These are phyloP conservation scores for Rubroboletus satanas DNA, from an alignment of 768 basidiomycete species.

Conservation along the genomic window DNA sequence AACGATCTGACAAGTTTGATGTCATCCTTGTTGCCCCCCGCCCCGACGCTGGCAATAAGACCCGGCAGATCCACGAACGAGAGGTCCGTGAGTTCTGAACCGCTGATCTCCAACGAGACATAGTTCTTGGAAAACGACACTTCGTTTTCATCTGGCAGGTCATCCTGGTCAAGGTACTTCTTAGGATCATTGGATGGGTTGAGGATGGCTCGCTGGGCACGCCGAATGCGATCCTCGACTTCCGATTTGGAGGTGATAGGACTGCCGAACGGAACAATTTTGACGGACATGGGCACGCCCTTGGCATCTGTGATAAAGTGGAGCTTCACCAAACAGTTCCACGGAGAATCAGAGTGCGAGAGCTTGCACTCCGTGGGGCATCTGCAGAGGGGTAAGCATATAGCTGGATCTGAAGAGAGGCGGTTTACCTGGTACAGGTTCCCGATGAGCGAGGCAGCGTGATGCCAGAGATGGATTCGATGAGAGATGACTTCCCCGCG, in stretches of 20 bases:
- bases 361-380: constrained; percentile 59
- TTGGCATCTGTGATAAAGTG: constrained; percentile 40
- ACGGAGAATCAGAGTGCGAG: constrained; percentile 35
- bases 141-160: constrained; percentile 11
- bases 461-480: constrained; percentile 73
- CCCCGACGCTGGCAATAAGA: constrained; percentile 54
- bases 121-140: constrained; percentile 51
- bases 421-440: constrained; percentile 63
- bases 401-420: not conserved
- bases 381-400: constrained; percentile 25
- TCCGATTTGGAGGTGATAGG: constrained; percentile 46
- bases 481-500: constrained; percentile 73
- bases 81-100: constrained; percentile 56
- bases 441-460: constrained; percentile 68
- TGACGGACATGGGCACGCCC: constrained; percentile 37
- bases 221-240: constrained; percentile 64
- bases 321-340: constrained; percentile 52
- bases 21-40: constrained; percentile 48
- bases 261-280: constrained; percentile 42
- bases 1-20: constrained; percentile 59
- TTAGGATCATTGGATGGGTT: constrained; percentile 41
- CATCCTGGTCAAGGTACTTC: constrained; percentile 14
- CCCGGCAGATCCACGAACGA: constrained; percentile 66
- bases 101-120: constrained; percentile 57
- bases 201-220: constrained; percentile 63